Evolutionary conservation across 257 asterid genomes (phyloP), one percentile per base, ranked within the genome.

Genomic region (Solanum pennellii): DNA sequence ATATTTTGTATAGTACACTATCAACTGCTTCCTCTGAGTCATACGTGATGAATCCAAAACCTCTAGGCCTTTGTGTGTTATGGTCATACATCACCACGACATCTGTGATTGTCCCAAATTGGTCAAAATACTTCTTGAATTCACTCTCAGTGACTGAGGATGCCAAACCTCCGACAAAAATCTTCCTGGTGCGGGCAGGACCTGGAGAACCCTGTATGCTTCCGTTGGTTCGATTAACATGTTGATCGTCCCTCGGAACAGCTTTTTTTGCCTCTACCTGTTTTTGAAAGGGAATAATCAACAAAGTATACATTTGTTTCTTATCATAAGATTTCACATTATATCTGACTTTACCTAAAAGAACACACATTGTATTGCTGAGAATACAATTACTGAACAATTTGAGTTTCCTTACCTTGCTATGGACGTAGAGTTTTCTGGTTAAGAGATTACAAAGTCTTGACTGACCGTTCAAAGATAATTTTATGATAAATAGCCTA

Each of bases 201-300:
- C 96, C 87, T 12, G 99, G 98, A 49, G 97, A 95, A 14, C 94
- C 93, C 25, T 92, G 98, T 87, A 90, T 87, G 89, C 94, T 94
- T 83, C 90, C 89, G 49, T 45, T 91, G 91, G 89, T 90, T 88
- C 91, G 88, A 86, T 62, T 91, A 42, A 87, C 82, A 52, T 86
- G 91, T 72, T 92, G 94, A 87, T 93, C 98, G 29, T 96, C 98
- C 89, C 95, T 93, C 29, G 99, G 99, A 86, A 96, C 98, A 88
- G 98, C 99, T 91, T 93, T 96, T 91, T 95, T 95, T 85, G 98
- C 98, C 88, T 96, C 99, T 89, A 96, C 99, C 99, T 96, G 91
- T 87, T 60, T 15, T 23, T 45, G 56, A 42, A 84, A 37, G 66
- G 82, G 7, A 66, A 84, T 27, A 23, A 84, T 62, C 9, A 71